A percentile compares a stretch with the other conserved stretches of the same genome.
Conservation (phyloP, 2,329 filamentous ascomycete genomes). For the Penicillium brevicompactum region DNA sequence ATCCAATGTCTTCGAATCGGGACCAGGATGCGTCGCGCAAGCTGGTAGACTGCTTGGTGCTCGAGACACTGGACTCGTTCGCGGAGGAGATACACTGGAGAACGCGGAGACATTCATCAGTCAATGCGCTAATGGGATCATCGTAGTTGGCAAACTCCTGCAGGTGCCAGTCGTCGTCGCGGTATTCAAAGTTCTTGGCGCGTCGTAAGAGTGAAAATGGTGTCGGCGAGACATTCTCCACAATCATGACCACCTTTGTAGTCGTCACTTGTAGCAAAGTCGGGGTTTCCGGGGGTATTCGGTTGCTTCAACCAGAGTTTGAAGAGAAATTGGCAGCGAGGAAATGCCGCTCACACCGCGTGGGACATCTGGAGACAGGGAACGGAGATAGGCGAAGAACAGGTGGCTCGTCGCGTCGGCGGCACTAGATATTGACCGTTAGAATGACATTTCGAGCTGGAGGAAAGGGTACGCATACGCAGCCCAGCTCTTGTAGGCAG, state of each 20-base stretch:
- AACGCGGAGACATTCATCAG: constrained; percentile 91
- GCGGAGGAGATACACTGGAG: constrained; percentile 83
- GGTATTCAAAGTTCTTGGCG: constrained; percentile 93
- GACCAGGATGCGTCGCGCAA: constrained; percentile 91
- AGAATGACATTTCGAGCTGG: constrained; percentile 23
- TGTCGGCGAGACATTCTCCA: constrained; percentile 90
- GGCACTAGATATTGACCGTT: constrained; percentile 59
- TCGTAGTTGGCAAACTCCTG: constrained; percentile 85
- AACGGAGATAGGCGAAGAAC: constrained; percentile 96
- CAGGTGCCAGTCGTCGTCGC: constrained; percentile 81
- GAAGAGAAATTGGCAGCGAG: constrained; percentile 82
- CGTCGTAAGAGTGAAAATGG: constrained; percentile 88
- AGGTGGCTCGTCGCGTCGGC: constrained; percentile 95
- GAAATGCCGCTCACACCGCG: constrained; percentile 77
- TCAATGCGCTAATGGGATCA: constrained; percentile 83
- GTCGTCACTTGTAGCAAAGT: constrained; percentile 76
- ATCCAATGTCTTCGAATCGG: constrained; percentile 92
- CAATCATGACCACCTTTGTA: constrained; percentile 93
- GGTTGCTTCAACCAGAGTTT: constrained; percentile 86
- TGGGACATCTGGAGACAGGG: constrained; percentile 74
- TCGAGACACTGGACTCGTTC: constrained; percentile 80
- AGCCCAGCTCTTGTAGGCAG: constrained; percentile 87
- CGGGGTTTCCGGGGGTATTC: constrained; percentile 84
- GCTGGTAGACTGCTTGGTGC: constrained; percentile 69
- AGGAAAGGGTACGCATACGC: constrained; percentile 54